Percentiles rank a stretch among this genome's conserved stretches.
phyloP scores from a whole-genome alignment of 345 rosid species.

The Cardamine resedifolia region DNA sequence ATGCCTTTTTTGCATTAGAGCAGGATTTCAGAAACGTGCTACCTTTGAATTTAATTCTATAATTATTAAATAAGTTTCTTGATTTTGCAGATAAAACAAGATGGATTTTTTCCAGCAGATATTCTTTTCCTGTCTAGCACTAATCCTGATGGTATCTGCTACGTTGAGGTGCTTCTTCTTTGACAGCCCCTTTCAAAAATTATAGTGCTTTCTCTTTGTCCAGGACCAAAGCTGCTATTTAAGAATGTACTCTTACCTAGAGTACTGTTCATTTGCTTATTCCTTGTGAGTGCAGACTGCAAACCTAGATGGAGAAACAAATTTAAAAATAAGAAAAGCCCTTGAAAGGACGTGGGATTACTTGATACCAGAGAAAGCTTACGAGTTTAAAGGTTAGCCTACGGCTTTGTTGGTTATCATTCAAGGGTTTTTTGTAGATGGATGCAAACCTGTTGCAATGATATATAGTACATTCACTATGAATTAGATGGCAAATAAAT shows the following conservation, averaged over 20 bases:
- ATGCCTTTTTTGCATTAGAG: slow-evolving; percentile 4
- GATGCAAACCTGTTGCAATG: slow-evolving; percentile 20
- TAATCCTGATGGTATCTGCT: slow-evolving; percentile 95
- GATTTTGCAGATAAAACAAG: slow-evolving; percentile 81
- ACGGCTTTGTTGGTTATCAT: slow-evolving; percentile 12
- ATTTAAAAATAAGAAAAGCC: slow-evolving; percentile 96
- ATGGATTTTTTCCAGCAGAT: slow-evolving; percentile 95
- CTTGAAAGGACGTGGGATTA: slow-evolving; percentile 99
- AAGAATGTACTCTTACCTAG: slow-evolving; percentile 6
- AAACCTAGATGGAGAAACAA: slow-evolving; percentile 99
- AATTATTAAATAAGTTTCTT: neutral
- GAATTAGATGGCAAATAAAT: neutral
- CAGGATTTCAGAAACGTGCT: slow-evolving; percentile 6
- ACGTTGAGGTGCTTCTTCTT: slow-evolving; percentile 66
- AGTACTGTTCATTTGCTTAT: slow-evolving; percentile 13
- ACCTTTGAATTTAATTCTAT: neutral
- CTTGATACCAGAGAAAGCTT: slow-evolving; percentile 80
- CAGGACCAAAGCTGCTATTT: slow-evolving; percentile 4
- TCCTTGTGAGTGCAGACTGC: slow-evolving; percentile 67
- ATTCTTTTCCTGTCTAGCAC: slow-evolving; percentile 87
- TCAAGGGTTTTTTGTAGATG: slow-evolving; percentile 1
- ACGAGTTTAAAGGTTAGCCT: slow-evolving; percentile 79
- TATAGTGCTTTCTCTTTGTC: neutral
- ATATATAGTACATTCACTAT: neutral
- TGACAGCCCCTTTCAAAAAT: neutral